phyloP scores from a whole-genome alignment of 192 early-diverging fungal species.

The Phycomyces nitens region DNA sequence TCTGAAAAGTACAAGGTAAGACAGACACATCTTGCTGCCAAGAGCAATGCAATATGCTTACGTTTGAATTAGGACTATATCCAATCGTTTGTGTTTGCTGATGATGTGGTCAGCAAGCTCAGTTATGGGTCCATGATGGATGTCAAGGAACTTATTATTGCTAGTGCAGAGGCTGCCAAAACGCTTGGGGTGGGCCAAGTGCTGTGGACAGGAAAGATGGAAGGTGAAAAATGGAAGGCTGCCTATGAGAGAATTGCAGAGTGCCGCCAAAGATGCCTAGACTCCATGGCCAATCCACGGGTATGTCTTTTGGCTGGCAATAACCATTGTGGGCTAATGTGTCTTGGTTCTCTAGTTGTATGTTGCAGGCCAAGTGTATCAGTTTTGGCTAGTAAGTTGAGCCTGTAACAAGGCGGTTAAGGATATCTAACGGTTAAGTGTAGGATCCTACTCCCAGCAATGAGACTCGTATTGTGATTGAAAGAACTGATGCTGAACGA shows the following conservation, averaged over 20 bases:
- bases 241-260: constrained; percentile 42
- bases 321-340: no score
- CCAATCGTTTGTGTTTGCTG: constrained; percentile 51
- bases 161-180: constrained; percentile 46
- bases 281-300: constrained; percentile 29
- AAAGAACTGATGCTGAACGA: constrained; percentile 22
- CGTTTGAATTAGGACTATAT: constrained; percentile 49
- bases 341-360: constrained; percentile 26
- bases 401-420: no score
- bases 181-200: constrained; percentile 44
- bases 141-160: constrained; percentile 53
- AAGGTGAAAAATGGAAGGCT: constrained; percentile 38
- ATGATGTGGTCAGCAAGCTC: constrained; percentile 55
- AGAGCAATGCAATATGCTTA: no score
- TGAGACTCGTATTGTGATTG: constrained; percentile 34
- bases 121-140: constrained; percentile 62
- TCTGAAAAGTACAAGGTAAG: constrained; percentile 41
- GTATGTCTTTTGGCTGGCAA: constrained; percentile 22
- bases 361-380: constrained; percentile 36
- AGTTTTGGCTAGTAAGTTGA: constrained; percentile 36
- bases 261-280: constrained; percentile 28
- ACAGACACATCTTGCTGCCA: no score
- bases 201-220: constrained; percentile 34
- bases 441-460: constrained; percentile 32
- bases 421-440: no score